Percentiles rank a stretch among this genome's conserved stretches.
These are phyloP conservation scores for Tricholoma sp. DNA, from an alignment of 768 basidiomycete genomes.

Conservation along the genomic window DNA sequence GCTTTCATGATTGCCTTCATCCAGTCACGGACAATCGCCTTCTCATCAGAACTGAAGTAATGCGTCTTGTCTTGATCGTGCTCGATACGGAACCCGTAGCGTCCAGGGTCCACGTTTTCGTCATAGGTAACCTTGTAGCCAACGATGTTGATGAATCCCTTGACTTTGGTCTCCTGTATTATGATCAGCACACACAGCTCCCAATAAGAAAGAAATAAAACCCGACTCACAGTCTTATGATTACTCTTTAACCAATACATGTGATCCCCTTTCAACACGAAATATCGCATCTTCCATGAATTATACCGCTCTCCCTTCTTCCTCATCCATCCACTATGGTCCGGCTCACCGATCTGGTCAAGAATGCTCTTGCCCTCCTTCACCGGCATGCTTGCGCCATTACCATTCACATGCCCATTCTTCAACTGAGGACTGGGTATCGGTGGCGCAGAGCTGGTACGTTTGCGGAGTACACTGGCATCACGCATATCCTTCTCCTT, in stretches of 20 bases:
- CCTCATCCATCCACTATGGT: slow-evolving; percentile 91
- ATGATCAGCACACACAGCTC: not conserved
- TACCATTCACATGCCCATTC: slow-evolving; percentile 7
- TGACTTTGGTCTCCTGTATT: slow-evolving; percentile 83
- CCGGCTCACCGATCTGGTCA: slow-evolving; percentile 87
- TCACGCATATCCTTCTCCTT: slow-evolving; percentile 29
- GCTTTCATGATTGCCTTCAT: slow-evolving; percentile 99
- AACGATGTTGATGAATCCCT: slow-evolving; percentile 89
- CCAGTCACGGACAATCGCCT: slow-evolving; percentile 85
- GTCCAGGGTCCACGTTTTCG: slow-evolving; percentile 86
- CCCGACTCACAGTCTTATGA: slow-evolving; percentile 46
- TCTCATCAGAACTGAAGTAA: slow-evolving; percentile 90
- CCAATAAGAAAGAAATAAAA: slow-evolving; percentile 7
- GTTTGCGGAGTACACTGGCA: slow-evolving; percentile 48
- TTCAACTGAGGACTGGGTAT: slow-evolving; percentile 8
- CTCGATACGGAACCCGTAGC: slow-evolving; percentile 92
- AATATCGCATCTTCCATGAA: slow-evolving; percentile 87
- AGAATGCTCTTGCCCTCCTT: slow-evolving; percentile 70
- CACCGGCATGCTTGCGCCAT: slow-evolving; percentile 24
- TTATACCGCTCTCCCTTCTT: slow-evolving; percentile 95
- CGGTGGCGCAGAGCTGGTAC: slow-evolving; percentile 35
- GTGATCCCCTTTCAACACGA: slow-evolving; percentile 89
- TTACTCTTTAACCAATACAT: slow-evolving; percentile 83
- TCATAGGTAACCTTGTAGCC: slow-evolving; percentile 94
- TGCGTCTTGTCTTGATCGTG: slow-evolving; percentile 86